phyloP scores from a whole-genome alignment of 352 stramenopile genomes.

The Globisporangium mamillatum region DNA sequence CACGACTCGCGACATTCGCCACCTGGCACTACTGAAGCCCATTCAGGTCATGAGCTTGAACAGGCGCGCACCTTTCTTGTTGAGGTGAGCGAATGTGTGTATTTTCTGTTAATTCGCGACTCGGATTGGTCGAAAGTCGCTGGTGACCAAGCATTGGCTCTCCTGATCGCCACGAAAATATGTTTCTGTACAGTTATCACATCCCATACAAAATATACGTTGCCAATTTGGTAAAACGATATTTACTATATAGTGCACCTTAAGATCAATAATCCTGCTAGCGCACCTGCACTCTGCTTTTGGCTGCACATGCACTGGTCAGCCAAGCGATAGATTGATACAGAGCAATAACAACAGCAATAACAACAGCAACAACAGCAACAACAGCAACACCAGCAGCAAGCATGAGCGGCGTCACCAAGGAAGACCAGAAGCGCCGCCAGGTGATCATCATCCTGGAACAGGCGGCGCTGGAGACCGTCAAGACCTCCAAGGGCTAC shows the following conservation, averaged over 20 bases:
- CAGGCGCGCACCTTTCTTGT: neutral
- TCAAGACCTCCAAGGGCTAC: conserved; percentile 99
- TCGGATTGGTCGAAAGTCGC: conserved; percentile 5
- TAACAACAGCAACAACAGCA: conserved; percentile 2
- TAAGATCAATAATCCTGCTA: neutral
- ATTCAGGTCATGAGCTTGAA: neutral
- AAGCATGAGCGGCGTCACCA: conserved; percentile 35
- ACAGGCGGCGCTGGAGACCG: conserved; percentile 97
- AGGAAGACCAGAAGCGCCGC: conserved; percentile 76
- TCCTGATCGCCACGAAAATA: neutral
- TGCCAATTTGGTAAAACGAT: neutral
- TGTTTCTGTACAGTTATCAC: neutral
- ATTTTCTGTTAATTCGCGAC: neutral
- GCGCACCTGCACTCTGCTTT: neutral
- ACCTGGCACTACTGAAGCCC: neutral
- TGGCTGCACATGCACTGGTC: neutral
- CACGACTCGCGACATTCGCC: neutral
- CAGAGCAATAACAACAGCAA: neutral
- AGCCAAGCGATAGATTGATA: neutral
- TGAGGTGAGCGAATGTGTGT: neutral
- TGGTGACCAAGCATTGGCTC: conserved; percentile 7
- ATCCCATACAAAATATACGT: neutral
- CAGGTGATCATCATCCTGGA: conserved; percentile 98
- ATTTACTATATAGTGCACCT: neutral
- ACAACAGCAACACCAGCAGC: neutral